These are phyloP conservation scores for Lactarius tabidus DNA, from an alignment of 768 basidiomycete genomes.

Conservation along the genomic window DNA sequence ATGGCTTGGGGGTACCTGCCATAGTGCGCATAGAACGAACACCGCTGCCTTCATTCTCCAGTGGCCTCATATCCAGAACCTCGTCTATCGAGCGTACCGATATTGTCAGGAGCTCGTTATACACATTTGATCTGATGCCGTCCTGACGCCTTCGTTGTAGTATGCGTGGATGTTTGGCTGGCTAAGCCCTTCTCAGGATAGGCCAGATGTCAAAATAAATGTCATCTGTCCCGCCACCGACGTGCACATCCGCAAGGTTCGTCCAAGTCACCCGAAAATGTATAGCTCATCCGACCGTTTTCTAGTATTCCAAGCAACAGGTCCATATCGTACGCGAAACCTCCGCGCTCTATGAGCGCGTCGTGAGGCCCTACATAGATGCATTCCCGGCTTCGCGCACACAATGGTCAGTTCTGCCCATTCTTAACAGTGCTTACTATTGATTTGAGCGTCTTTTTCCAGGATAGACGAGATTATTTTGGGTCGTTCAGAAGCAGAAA, in stretches of 20 bases:
- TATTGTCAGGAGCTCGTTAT: slow-evolving; percentile 46
- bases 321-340: slow-evolving; percentile 78
- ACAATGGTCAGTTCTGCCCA: slow-evolving; percentile 55
- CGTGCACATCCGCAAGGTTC: slow-evolving; percentile 76
- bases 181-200: slow-evolving; percentile 40
- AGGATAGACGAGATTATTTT: slow-evolving; percentile 87
- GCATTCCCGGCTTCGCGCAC: slow-evolving; percentile 73
- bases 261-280: background rate
- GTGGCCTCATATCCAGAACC: slow-evolving; percentile 38
- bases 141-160: slow-evolving; percentile 37
- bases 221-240: slow-evolving; percentile 88
- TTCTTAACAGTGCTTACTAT: background rate
- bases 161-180: slow-evolving; percentile 81
- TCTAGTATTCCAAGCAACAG: slow-evolving; percentile 75
- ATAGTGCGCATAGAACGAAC: slow-evolving; percentile 80
- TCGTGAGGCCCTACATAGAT: slow-evolving; percentile 77
- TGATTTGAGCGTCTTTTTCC: background rate
- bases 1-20: slow-evolving; percentile 34
- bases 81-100: slow-evolving; percentile 58
- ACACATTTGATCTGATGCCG: slow-evolving; percentile 15
- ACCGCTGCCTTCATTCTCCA: slow-evolving; percentile 50
- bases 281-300: background rate
- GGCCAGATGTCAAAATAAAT: slow-evolving; percentile 76
- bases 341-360: slow-evolving; percentile 61
- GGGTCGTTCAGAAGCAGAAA: slow-evolving; percentile 69